phyloP scores from a whole-genome alignment of 805 yeast species.

The Blastobotrys parvus region DNA sequence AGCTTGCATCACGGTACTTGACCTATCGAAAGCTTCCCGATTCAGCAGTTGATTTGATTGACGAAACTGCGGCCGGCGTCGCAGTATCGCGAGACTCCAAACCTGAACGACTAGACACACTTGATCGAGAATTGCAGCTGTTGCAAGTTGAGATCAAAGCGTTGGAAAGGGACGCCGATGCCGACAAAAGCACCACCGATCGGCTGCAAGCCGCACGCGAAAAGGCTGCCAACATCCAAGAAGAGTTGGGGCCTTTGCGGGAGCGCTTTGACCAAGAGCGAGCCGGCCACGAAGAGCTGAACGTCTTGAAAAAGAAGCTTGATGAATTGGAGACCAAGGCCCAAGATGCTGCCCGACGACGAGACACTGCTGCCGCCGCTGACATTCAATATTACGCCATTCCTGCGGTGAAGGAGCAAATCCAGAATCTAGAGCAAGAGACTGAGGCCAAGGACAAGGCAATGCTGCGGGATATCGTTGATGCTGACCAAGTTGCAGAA shows the following conservation, averaged over 20 bases:
- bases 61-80: slow-evolving; percentile 93
- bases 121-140: slow-evolving; percentile 87
- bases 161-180: slow-evolving; percentile 87
- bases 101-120: slow-evolving; percentile 91
- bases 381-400: slow-evolving; percentile 96
- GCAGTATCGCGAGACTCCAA: slow-evolving; percentile 98
- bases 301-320: slow-evolving; percentile 77
- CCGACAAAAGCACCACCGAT: slow-evolving; percentile 75
- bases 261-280: slow-evolving; percentile 82
- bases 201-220: slow-evolving; percentile 72
- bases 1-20: slow-evolving; percentile 84
- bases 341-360: slow-evolving; percentile 92
- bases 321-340: slow-evolving; percentile 93
- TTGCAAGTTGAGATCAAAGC: slow-evolving; percentile 95
- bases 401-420: slow-evolving; percentile 78
- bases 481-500: slow-evolving; percentile 87
- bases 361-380: slow-evolving; percentile 89
- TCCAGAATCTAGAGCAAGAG: slow-evolving; percentile 65
- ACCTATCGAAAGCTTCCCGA: slow-evolving; percentile 96
- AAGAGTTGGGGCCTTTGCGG: slow-evolving; percentile 73
- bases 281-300: slow-evolving; percentile 84
- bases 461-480: slow-evolving; percentile 83
- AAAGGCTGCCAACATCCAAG: slow-evolving; percentile 75
- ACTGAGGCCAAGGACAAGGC: slow-evolving; percentile 59
- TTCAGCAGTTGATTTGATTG: slow-evolving; percentile 92